Evolutionary conservation across 257 asterid genomes (phyloP).

Genomic region (Rauvolfia tetraphylla): DNA sequence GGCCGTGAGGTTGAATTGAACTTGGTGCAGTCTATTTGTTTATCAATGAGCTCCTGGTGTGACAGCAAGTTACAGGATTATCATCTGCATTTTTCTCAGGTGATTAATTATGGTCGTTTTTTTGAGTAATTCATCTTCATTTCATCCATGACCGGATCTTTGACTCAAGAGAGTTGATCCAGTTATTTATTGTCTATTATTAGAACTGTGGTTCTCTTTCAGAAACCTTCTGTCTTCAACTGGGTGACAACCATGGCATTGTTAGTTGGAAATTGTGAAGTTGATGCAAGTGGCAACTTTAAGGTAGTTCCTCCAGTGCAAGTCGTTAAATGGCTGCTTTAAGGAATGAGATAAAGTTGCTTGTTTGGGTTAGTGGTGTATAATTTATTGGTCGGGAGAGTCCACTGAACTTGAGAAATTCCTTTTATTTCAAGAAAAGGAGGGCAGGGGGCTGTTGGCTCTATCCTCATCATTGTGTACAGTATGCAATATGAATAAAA

Average conservation of each 20-base stretch:
- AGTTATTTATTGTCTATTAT: background rate
- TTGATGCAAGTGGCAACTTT: conserved; percentile 37
- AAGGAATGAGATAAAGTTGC: background rate
- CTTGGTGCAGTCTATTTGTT: conserved; percentile 59
- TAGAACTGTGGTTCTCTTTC: conserved; percentile 21
- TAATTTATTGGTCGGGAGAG: background rate
- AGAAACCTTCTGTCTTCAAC: conserved; percentile 67
- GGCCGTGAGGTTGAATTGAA: conserved; percentile 47
- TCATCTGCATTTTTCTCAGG: conserved; percentile 83
- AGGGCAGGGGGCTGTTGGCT: background rate
- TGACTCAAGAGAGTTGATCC: background rate
- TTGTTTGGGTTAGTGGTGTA: background rate
- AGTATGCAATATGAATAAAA: background rate
- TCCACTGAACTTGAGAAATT: background rate
- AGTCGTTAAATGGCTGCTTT: conserved; percentile 12
- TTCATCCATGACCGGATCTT: conserved; percentile 6
- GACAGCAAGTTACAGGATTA: conserved; percentile 80
- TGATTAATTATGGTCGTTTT: conserved; percentile 18
- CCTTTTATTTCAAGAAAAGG: background rate
- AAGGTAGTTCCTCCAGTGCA: conserved; percentile 43
- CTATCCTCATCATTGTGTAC: background rate
- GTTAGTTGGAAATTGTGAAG: conserved; percentile 45
- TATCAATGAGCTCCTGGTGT: conserved; percentile 81
- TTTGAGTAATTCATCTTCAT: background rate
- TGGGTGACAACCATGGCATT: conserved; percentile 62